Base-by-base conservation (phyloP, 805 yeast genomes). In the Pichia sporocuriosa region DNA sequence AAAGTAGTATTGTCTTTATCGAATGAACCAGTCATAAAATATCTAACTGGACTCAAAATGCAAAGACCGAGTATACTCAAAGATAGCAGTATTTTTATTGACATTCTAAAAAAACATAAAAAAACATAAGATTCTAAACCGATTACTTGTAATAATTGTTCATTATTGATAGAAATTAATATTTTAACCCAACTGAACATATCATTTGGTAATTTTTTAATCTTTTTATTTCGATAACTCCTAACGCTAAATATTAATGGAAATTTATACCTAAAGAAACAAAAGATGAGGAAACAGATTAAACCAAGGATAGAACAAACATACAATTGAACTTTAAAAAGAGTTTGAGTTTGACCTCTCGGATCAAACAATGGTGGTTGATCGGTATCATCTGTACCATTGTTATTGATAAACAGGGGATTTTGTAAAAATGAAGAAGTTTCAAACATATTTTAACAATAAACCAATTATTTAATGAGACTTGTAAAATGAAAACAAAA, bases 51-150 rank as follows among this genome's bases (percentile, higher is more conserved):
- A 12, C 76, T 69, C 15, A 77, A 63, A 9, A 77, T 61, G 15
- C 66, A 53, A 13, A 75, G 38, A 10, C 81, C 78, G 25, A 75
- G 59, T 0, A 72, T 27, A 4, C 75, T 63, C 48, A 74, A 63
- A 2, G 65, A 57, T 4, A 66, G 53, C 35, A 77, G 58, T 6
- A 70, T 65, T 44, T 63, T 65, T 35, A 76, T 73, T 39, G 74
- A 66, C 79, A 76, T 72, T 45, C 70, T 70, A 61, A 76, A 76
- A 54, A 76, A 75, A n/a, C 75, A 70, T 9, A 76, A 58, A 44
- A 73, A 75, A 33, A 76, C 81, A 50, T 72, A 73, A 1, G 80
- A 75, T 55, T 76, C 81, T 20, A 76, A 56, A 0, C 81, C 81
- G 4, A 80, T 78, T 35, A 74, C 70, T 32, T 74, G 73, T 36